Evolutionary conservation across 306 rosid genomes (phyloP).

Genomic region (Fragaria iinumae): DNA sequence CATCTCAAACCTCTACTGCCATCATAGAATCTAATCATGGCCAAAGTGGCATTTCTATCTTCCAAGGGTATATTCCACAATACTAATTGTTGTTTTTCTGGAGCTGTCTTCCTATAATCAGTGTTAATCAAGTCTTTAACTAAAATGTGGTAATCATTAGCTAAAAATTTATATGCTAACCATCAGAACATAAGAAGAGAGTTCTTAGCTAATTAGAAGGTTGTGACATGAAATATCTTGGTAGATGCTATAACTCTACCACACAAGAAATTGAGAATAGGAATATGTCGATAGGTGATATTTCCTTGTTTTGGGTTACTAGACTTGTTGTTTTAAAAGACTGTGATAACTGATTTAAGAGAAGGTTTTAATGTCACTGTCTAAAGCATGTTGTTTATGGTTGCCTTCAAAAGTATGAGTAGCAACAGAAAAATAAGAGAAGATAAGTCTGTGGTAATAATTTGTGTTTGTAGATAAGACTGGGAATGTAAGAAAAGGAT

Average conservation of each 20-base stretch:
- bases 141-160: not conserved
- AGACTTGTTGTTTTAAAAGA: not conserved
- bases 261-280: not conserved
- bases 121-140: not conserved
- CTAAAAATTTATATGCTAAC: not conserved
- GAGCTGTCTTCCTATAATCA: conserved; percentile 7
- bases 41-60: conserved; percentile 65
- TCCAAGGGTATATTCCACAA: conserved; percentile 66
- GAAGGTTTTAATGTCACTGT: not conserved
- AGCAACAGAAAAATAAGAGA: not conserved
- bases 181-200: not conserved
- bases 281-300: conserved; percentile 2
- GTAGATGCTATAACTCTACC: not conserved
- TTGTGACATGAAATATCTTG: not conserved
- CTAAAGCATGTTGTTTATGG: not conserved
- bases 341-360: not conserved
- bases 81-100: conserved; percentile 18
- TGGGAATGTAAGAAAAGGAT: not conserved
- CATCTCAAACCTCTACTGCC: conserved; percentile 35
- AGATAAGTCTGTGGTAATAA: not conserved
- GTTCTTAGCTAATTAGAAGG: not conserved
- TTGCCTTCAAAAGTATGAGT: not conserved
- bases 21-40: conserved; percentile 40
- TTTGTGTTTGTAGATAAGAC: not conserved
- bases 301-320: not conserved